Evolutionary conservation across 441 rosid species (phyloP).

Genomic region (Bocquillonia castaneifolia): DNA sequence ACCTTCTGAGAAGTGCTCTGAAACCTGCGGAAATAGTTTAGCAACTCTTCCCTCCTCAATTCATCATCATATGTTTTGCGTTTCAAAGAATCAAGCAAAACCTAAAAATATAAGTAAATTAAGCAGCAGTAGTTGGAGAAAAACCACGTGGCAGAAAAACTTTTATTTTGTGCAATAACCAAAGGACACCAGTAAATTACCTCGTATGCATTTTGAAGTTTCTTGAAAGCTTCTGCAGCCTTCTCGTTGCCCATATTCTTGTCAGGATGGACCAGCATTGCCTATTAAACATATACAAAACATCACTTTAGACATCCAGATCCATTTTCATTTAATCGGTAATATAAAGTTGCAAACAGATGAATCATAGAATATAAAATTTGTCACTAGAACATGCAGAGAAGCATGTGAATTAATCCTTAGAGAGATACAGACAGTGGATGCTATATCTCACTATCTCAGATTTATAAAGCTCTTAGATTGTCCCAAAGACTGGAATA

Average conservation of each 20-base stretch:
- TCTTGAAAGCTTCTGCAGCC: slow-evolving; percentile 98
- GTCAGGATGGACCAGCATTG: slow-evolving; percentile 99
- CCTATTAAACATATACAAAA: slow-evolving; percentile 40
- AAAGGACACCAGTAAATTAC: slow-evolving; percentile 32
- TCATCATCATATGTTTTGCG: slow-evolving; percentile 85
- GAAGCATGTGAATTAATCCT: slow-evolving; percentile 1
- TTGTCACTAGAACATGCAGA: neutral
- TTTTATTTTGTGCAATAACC: slow-evolving; percentile 3
- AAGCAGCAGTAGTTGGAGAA: slow-evolving; percentile 4
- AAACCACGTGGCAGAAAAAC: slow-evolving; percentile 14
- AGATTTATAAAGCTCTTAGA: neutral
- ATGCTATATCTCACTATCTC: slow-evolving; percentile 4
- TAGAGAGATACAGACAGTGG: neutral
- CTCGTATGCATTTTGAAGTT: slow-evolving; percentile 97
- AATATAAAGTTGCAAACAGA: no score
- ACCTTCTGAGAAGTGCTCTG: slow-evolving; percentile 76
- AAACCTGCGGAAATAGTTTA: slow-evolving; percentile 68
- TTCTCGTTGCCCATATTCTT: slow-evolving; percentile 95
- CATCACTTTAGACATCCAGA: neutral
- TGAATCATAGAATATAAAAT: no score
- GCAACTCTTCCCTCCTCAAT: slow-evolving; percentile 74
- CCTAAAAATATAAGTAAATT: slow-evolving; percentile 31
- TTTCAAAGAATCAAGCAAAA: slow-evolving; percentile 73
- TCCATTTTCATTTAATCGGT: no score
- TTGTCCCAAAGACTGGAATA: slow-evolving; percentile 8